Evolutionary conservation across 139 green algal species (phyloP).

Genomic region (Chlamydomonas schloesseri): DNA sequence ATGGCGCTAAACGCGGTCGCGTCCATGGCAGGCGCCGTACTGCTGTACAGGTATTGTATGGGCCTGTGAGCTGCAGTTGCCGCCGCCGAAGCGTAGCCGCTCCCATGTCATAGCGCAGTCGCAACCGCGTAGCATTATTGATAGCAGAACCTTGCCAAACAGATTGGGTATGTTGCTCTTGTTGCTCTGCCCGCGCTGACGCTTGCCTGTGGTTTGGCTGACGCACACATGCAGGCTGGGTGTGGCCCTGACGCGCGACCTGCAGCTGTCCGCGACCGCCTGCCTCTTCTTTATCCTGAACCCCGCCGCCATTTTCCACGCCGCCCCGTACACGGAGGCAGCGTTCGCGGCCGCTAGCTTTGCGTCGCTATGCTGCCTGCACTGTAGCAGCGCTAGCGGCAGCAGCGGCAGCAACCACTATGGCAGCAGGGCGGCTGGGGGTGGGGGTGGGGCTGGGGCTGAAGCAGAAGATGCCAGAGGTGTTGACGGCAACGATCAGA

Average conservation of each 20-base stretch:
- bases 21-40: neutral
- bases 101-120: too few relatives aligned
- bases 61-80: neutral
- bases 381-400: slow-evolving; percentile 25
- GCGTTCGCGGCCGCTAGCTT: slow-evolving; percentile 80
- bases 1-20: neutral
- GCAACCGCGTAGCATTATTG: too few relatives aligned
- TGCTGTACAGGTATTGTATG: neutral
- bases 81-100: too few relatives aligned
- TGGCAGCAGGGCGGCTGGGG: too few relatives aligned
- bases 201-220: too few relatives aligned
- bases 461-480: too few relatives aligned
- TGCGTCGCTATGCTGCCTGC: slow-evolving; percentile 66
- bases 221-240: slow-evolving; percentile 53
- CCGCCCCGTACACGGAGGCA: slow-evolving; percentile 87
- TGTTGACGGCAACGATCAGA: too few relatives aligned
- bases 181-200: too few relatives aligned
- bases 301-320: slow-evolving; percentile 88
- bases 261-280: slow-evolving; percentile 57
- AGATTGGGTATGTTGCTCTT: too few relatives aligned
- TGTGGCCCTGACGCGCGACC: slow-evolving; percentile 55
- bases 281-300: slow-evolving; percentile 81
- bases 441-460: too few relatives aligned
- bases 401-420: too few relatives aligned
- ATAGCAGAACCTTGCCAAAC: too few relatives aligned